Evolutionary conservation across 176 grass and related monocot species (phyloP), one percentile per base, ranked within the genome.

Genomic region (Triticum turgidum): DNA sequence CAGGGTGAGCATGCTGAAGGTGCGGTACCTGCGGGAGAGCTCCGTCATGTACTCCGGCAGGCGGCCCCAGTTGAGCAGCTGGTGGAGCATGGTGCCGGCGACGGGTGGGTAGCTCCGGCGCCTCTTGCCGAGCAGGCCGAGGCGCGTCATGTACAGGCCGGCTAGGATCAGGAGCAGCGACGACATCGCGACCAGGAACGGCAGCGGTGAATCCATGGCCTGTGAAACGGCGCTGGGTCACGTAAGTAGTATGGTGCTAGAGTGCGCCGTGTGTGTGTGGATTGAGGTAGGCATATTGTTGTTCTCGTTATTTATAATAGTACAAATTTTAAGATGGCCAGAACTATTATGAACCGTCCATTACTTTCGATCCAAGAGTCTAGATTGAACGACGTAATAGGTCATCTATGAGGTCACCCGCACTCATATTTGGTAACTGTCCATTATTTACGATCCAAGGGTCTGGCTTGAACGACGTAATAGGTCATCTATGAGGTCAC

Each of bases 31-130:
- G 61, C 32, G 76, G 11, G 87, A 74, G 41, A 91, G 33, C 41
- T 34, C 73, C 0, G 91, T 97, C 2, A 87, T 85, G 80, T 92
- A 90, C 20, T 97, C 94, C 15, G 49, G 8, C 17, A 94, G n/a
- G n/a, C 80, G 85, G 32, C 59, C 80, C 59, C 91, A 85, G 64
- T 94, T 92, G 44, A 89, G 12, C 12, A 92, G 29, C 51, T 81
- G 85, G 71, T 97, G 85, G 22, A 97, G 63, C 8, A 94, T 37
- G 58, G 94, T 87, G 27, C 92, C 90, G 20, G 83, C 94, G 6
- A 90, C 85, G 0, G 92, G 92, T 4, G 94, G 83, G 83, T 90
- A 86, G 14, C 68, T 86, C 51, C 15, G 51, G 15, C 51, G 51
- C 10, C 11, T 67, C 73, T 71, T 83, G 61, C 61, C 51, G 58